Conservation (phyloP, 805 yeast species). For the Metschnikowia corniflorae region DNA sequence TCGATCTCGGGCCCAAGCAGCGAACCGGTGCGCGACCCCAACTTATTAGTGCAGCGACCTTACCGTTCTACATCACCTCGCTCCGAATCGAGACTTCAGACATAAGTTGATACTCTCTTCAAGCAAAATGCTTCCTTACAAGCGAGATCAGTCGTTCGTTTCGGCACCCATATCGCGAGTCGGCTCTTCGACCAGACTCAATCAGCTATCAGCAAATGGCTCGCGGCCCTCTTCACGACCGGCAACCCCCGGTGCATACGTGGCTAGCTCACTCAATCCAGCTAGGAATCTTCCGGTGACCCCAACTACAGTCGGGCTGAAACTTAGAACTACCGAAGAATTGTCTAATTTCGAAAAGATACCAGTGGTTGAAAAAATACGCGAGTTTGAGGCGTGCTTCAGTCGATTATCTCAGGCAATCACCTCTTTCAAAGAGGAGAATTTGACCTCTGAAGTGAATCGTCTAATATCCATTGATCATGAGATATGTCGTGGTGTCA, state of each 20-base stretch:
- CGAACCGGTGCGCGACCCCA: too few species aligned
- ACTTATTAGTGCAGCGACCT: too few species aligned
- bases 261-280: constrained; percentile 40
- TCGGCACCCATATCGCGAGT: constrained; percentile 38
- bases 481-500: constrained; percentile 23
- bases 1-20: too few species aligned
- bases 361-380: constrained; percentile 29
- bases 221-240: constrained; percentile 14
- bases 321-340: constrained; percentile 22
- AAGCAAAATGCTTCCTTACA: constrained; percentile 28
- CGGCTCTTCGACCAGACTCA: constrained; percentile 30
- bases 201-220: constrained; percentile 18
- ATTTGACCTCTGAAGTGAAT: constrained; percentile 23
- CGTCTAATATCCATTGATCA: constrained; percentile 27
- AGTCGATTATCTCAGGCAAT: constrained; percentile 27
- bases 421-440: constrained; percentile 32
- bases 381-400: constrained; percentile 29
- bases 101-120: not conserved
- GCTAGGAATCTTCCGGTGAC: constrained; percentile 27
- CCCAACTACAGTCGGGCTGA: constrained; percentile 17
- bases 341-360: constrained; percentile 28
- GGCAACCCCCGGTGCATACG: constrained; percentile 24
- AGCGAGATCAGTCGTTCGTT: constrained; percentile 26
- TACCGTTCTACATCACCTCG: too few species aligned
- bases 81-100: too few species aligned